phyloP scores from a whole-genome alignment of 176 grass and related monocot species.

The Eleusine coracana region DNA sequence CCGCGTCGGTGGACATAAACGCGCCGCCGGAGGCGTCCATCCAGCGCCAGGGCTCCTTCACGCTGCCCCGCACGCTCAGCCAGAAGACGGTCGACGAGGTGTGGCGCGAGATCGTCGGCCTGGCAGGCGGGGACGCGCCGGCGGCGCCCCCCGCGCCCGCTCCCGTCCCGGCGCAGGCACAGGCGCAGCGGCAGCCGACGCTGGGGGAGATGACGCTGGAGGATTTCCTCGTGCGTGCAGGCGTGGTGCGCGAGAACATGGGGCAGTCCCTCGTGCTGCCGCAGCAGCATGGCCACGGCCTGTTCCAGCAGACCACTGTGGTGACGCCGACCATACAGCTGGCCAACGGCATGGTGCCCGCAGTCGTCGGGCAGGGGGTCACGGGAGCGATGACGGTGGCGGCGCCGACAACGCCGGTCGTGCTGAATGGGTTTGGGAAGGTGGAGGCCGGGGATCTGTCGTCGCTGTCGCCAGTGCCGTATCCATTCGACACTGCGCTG shows the following conservation, averaged over 20 bases:
- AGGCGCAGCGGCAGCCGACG: slow-evolving; percentile 51
- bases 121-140: slow-evolving; percentile 15
- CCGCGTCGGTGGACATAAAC: not conserved
- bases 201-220: slow-evolving; percentile 93
- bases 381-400: slow-evolving; percentile 41
- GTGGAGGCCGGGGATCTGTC: slow-evolving; percentile 60
- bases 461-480: slow-evolving; percentile 74
- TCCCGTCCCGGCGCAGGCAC: not conserved
- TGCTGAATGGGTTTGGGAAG: slow-evolving; percentile 55
- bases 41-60: slow-evolving; percentile 76
- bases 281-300: slow-evolving; percentile 37
- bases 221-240: slow-evolving; percentile 87
- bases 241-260: slow-evolving; percentile 70
- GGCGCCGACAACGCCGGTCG: slow-evolving; percentile 49
- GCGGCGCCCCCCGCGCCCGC: not conserved
- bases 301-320: slow-evolving; percentile 55
- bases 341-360: slow-evolving; percentile 42
- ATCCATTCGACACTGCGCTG: slow-evolving; percentile 56
- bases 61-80: slow-evolving; percentile 78
- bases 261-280: slow-evolving; percentile 38
- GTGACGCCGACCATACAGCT: slow-evolving; percentile 37
- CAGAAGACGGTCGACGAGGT: slow-evolving; percentile 91
- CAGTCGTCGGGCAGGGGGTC: slow-evolving; percentile 34
- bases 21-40: slow-evolving; percentile 34
- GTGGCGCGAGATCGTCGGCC: slow-evolving; percentile 65